These are phyloP conservation scores for Grosmannia serpens DNA, from an alignment of 2,329 filamentous ascomycete genomes.

Conservation along the genomic window DNA sequence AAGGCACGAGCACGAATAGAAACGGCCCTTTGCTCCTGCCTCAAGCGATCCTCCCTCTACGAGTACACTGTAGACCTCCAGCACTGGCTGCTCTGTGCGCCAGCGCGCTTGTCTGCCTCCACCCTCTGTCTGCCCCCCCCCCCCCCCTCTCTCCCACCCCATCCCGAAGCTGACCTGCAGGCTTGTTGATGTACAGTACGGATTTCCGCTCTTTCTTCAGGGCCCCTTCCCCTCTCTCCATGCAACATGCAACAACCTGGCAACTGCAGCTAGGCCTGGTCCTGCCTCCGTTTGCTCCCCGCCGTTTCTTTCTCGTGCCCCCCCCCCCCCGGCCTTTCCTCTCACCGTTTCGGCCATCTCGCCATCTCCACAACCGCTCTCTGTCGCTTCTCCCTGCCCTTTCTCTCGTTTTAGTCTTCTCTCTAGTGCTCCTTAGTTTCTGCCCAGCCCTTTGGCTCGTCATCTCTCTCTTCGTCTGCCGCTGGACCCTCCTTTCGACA, in stretches of 20 bases:
- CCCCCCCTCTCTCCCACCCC: no score
- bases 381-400: not conserved
- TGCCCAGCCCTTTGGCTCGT: not conserved
- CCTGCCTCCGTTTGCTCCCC: not conserved
- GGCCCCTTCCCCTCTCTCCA: no score
- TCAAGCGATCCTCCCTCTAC: no score
- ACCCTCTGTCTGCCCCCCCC: no score
- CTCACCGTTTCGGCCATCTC: not conserved
- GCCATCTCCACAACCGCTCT: not conserved
- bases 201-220: not conserved
- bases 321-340: not conserved
- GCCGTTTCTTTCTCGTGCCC: not conserved
- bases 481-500: not conserved
- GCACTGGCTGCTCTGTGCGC: constrained; percentile 19
- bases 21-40: no score
- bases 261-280: not conserved
- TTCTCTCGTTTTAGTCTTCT: not conserved
- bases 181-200: not conserved
- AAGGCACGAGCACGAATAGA: no score
- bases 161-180: not conserved
- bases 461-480: not conserved
- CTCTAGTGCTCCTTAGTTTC: not conserved
- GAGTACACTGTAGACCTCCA: no score
- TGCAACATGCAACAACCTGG: no score
- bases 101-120: constrained; percentile 12